Evolutionary conservation across 225 moss, liverwort and hornwort species (phyloP), one percentile per base, ranked within the genome.

Genomic region (Marchantia polymorpha): DNA sequence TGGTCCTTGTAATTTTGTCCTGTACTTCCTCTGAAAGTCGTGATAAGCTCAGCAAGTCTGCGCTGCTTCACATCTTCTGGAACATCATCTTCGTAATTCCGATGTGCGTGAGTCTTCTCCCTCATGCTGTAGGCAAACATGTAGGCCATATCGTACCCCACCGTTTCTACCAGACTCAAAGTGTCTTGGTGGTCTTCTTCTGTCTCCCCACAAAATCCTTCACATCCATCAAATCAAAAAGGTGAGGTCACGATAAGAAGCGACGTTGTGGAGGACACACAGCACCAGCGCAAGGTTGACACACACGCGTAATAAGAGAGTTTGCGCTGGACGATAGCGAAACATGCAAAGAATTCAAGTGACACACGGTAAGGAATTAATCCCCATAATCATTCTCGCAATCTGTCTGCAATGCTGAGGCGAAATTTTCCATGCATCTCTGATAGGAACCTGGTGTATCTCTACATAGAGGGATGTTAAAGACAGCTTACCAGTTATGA

Each of bases 41-140:
- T 86, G 7, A 97, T 97, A 79, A 97, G 87, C 87, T 97, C 97
- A 23, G 93, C 90, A 71, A 97, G 82, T 71, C 94, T 91, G 52
- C 94, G 80, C 80, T 92, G 88, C 85, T 97, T 97, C 3, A 94
- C 91, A 53, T 86, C 74, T 68, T 94, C 91, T 53, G 92, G 93
- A 29, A 97, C 93, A 75, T 97, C 94, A 77, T 97, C 97, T 61
- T 76, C 87, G 52, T 92, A 94, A 22, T 92, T 91, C 63, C 95
- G 88, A 50, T 93, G 81, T 7, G 97, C 97, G 70, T 97, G 97
- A 20, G 94, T 97, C 66, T 86, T 90, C 77, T 92, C 97, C 54
- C 97, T 85, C 93, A 94, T 93, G 82, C 97, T 97, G 90, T 97
- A 97, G 51, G 94, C 97, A 70, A 97, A 97, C 97, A 94, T 97